These are phyloP conservation scores for Hemileccinum rubropunctum DNA, from an alignment of 768 basidiomycete genomes.

Conservation along the genomic window DNA sequence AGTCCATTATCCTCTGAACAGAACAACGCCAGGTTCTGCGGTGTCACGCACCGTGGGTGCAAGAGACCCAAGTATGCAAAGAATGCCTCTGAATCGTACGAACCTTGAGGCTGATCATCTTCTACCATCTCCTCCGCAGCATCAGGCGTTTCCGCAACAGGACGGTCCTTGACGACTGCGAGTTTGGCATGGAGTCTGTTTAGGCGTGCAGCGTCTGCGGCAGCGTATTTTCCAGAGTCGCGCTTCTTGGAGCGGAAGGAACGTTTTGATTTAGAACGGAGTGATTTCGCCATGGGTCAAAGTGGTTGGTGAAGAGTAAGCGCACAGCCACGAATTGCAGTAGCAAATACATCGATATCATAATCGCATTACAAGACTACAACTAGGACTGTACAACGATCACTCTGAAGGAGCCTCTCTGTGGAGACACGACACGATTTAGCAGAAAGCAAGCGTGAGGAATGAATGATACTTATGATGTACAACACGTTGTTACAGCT, in stretches of 20 bases:
- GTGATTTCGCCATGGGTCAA: conserved; percentile 73
- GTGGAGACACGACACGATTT: conserved; percentile 38
- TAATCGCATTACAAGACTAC: conserved; percentile 13
- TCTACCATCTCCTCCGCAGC: conserved; percentile 33
- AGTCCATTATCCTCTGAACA: neutral
- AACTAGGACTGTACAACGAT: conserved; percentile 3
- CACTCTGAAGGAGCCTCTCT: conserved; percentile 70
- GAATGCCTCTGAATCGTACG: conserved; percentile 35
- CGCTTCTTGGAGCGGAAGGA: conserved; percentile 76
- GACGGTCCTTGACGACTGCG: conserved; percentile 36
- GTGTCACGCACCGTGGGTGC: conserved; percentile 48
- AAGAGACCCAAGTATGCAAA: conserved; percentile 50
- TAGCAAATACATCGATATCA: neutral
- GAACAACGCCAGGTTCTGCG: conserved; percentile 36
- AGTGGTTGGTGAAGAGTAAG: neutral
- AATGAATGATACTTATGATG: conserved; percentile 67
- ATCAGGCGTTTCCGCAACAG: conserved; percentile 24
- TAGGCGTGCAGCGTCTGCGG: conserved; percentile 71
- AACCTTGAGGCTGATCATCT: conserved; percentile 50
- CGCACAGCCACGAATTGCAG: conserved; percentile 6
- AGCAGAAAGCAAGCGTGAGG: conserved; percentile 5
- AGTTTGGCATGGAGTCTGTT: conserved; percentile 71
- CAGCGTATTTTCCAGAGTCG: conserved; percentile 71
- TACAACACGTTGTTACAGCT: conserved; percentile 97
- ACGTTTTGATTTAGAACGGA: conserved; percentile 79